Conservation (phyloP, 345 rosid species). For the Arabidopsis suecica region DNA sequence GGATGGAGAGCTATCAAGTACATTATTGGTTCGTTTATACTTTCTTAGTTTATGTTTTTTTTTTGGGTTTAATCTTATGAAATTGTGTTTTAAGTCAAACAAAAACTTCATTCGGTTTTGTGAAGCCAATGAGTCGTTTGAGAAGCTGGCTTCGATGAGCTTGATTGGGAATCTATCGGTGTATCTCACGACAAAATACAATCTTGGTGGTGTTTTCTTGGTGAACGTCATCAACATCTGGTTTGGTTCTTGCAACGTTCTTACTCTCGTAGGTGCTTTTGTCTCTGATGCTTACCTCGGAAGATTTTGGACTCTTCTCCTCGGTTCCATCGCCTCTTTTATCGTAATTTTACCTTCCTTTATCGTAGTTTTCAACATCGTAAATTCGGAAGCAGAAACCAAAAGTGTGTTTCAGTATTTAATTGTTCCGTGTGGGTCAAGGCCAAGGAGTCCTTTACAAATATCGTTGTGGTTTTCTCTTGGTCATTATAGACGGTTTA, state of each 20-base stretch:
- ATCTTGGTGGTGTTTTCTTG: conserved; percentile 60
- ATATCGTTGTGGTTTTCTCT: neutral
- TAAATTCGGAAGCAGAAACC: neutral
- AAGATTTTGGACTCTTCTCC: conserved; percentile 62
- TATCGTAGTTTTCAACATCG: neutral
- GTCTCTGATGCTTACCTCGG: conserved; percentile 69
- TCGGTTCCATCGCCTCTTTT: conserved; percentile 59
- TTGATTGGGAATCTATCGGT: conserved; percentile 60
- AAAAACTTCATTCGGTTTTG: neutral
- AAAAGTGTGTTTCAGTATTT: neutral
- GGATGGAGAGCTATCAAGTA: conserved; percentile 58
- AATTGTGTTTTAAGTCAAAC: neutral
- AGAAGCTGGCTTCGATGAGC: conserved; percentile 79
- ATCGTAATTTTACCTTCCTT: conserved; percentile 46
- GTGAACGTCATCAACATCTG: conserved; percentile 63
- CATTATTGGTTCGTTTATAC: conserved; percentile 47
- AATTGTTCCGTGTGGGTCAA: neutral
- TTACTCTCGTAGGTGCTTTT: conserved; percentile 66
- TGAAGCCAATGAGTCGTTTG: conserved; percentile 73
- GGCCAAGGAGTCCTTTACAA: neutral
- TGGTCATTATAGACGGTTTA: no score
- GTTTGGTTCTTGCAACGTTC: conserved; percentile 65
- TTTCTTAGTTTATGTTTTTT: neutral
- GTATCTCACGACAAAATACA: conserved; percentile 58
- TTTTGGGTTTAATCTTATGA: neutral